These are phyloP conservation scores for Populus nigra DNA, from an alignment of 345 rosid species.

Conservation along the genomic window DNA sequence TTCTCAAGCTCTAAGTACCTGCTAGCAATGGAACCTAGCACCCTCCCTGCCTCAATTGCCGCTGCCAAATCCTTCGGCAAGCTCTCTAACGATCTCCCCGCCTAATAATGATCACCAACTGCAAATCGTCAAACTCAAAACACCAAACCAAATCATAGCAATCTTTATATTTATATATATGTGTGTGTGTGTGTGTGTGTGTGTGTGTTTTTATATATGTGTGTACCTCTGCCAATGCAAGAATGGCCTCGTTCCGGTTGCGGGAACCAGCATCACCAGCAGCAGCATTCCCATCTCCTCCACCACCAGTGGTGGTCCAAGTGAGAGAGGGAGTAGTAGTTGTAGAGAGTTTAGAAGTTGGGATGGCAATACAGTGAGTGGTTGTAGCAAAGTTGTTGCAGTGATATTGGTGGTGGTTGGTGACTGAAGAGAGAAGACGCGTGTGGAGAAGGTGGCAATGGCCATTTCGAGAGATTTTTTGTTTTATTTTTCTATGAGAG, in stretches of 20 bases:
- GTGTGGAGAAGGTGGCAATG: constrained; percentile 25
- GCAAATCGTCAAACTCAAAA: not conserved
- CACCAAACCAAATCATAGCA: not conserved
- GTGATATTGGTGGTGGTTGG: constrained; percentile 11
- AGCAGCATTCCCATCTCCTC: constrained; percentile 13
- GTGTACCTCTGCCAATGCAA: constrained; percentile 47
- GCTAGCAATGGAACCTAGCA: constrained; percentile 48
- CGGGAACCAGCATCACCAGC: constrained; percentile 22
- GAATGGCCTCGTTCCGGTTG: constrained; percentile 43
- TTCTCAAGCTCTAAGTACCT: constrained; percentile 59
- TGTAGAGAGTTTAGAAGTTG: constrained; percentile 2
- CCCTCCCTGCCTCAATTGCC: constrained; percentile 50
- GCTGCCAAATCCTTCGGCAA: constrained; percentile 61
- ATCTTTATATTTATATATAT: too few relatives aligned
- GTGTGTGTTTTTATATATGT: not conserved
- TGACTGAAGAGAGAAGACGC: constrained; percentile 21
- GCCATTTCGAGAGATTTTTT: constrained; percentile 24
- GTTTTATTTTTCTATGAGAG: not conserved
- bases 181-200: not conserved
- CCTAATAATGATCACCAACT: constrained; percentile 26
- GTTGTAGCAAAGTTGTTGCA: constrained; percentile 1
- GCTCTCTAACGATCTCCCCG: constrained; percentile 46
- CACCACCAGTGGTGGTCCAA: constrained; percentile 14
- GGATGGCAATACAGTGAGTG: constrained; percentile 10
- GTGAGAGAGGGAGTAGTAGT: constrained; percentile 8